phyloP scores from a whole-genome alignment of 495 filamentous ascomycete genomes.

The Pyrenula massariospora region DNA sequence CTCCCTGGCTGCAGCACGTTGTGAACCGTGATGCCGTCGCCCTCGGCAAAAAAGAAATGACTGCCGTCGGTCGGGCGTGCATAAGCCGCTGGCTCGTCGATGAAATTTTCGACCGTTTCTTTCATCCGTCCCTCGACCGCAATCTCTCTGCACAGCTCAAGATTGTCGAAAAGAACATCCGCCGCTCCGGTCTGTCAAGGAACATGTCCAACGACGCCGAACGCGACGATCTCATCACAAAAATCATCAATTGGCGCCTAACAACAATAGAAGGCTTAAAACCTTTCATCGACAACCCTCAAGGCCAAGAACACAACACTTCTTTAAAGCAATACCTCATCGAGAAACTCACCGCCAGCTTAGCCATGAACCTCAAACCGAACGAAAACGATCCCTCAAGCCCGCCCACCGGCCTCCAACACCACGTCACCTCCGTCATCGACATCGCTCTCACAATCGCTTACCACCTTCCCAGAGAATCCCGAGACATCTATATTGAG shows the following conservation, averaged over 20 bases:
- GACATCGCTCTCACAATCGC: constrained; percentile 83
- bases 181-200: constrained; percentile 54
- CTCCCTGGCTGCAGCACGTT: constrained; percentile 61
- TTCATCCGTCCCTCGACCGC: constrained; percentile 77
- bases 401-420: constrained; percentile 63
- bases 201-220: constrained; percentile 64
- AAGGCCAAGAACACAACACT: constrained; percentile 48
- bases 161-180: constrained; percentile 79
- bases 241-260: constrained; percentile 86
- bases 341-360: constrained; percentile 53
- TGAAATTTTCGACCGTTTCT: constrained; percentile 80
- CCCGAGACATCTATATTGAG: constrained; percentile 76
- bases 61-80: constrained; percentile 78
- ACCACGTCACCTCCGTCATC: constrained; percentile 79
- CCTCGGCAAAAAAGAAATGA: constrained; percentile 92
- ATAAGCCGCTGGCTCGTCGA: constrained; percentile 87
- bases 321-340: constrained; percentile 58
- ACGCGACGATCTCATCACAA: constrained; percentile 74
- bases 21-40: constrained; percentile 75
- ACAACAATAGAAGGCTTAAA: constrained; percentile 86
- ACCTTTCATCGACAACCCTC: constrained; percentile 51
- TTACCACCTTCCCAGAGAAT: constrained; percentile 79
- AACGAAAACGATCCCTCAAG: constrained; percentile 39
- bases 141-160: constrained; percentile 69
- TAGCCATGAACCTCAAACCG: constrained; percentile 50